Percentiles rank a stretch among this genome's conserved stretches.
Evolutionary conservation across 1,284 basidiomycete species (phyloP).

Genomic region (Austroboletus niveus): DNA sequence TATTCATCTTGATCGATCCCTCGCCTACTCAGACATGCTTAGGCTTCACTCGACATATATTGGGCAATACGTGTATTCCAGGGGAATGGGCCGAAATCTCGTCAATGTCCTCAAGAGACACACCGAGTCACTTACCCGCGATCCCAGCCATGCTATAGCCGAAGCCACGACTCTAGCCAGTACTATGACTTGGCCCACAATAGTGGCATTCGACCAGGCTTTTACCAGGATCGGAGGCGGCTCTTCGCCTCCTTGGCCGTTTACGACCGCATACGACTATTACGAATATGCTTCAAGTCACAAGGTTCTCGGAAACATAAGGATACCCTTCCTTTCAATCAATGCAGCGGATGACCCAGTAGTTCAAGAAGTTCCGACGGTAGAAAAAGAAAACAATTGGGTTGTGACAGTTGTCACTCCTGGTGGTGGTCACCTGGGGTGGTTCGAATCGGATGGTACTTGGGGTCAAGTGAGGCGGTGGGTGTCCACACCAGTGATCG

Average conservation of each 20-base stretch:
- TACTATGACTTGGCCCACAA: slow-evolving; percentile 49
- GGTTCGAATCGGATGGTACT: slow-evolving; percentile 69
- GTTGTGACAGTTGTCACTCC: slow-evolving; percentile 75
- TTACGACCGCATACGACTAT: slow-evolving; percentile 75
- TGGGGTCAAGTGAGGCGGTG: slow-evolving; percentile 56
- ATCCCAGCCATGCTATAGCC: slow-evolving; percentile 52
- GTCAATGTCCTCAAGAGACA: slow-evolving; percentile 67
- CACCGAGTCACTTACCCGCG: slow-evolving; percentile 45
- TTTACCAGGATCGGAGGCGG: slow-evolving; percentile 81
- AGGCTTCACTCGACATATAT: slow-evolving; percentile 67
- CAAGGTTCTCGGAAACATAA: slow-evolving; percentile 53
- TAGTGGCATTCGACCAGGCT: slow-evolving; percentile 61
- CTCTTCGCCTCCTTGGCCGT: slow-evolving; percentile 76
- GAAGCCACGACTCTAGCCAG: slow-evolving; percentile 46
- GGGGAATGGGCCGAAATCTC: slow-evolving; percentile 81
- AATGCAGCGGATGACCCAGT: slow-evolving; percentile 94
- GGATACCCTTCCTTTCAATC: slow-evolving; percentile 77
- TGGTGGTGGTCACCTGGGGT: slow-evolving; percentile 91
- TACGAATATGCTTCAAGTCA: slow-evolving; percentile 71
- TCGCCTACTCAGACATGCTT: slow-evolving; percentile 9
- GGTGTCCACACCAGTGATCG: slow-evolving; percentile 70
- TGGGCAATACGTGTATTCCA: slow-evolving; percentile 75
- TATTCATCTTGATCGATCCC: slow-evolving; percentile 15
- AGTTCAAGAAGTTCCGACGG: slow-evolving; percentile 59
- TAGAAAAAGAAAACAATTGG: slow-evolving; percentile 58